A percentile compares a stretch with the other conserved stretches of the same genome.
phyloP scores from a whole-genome alignment of 139 green algal genomes.

The Chlamydomonas schloesseri region DNA sequence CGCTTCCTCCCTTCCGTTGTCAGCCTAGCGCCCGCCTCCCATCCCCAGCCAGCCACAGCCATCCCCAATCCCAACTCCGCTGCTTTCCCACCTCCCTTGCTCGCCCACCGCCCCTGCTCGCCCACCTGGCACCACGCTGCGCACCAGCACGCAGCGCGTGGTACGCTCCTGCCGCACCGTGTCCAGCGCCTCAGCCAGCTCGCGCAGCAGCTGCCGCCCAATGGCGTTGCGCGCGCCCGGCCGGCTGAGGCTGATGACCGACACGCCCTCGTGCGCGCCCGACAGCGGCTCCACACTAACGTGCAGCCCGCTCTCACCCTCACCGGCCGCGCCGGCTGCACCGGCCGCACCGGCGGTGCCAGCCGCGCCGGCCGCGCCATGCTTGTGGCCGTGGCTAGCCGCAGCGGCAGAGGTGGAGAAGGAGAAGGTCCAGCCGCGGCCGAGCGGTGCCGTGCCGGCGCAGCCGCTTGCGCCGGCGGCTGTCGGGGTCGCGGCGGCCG shows the following conservation, averaged over 20 bases:
- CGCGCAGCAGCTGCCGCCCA: slow-evolving; percentile 73
- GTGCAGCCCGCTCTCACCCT: slow-evolving; percentile 49
- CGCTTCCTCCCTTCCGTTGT: too few species aligned
- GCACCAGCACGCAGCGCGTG: slow-evolving; percentile 80
- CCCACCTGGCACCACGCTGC: slow-evolving; percentile 62
- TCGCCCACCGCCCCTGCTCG: too few species aligned
- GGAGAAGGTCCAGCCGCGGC: too few species aligned
- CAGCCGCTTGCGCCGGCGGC: too few species aligned
- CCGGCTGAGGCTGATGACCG: slow-evolving; percentile 71
- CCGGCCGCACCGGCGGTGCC: not conserved
- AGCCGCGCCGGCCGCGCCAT: not conserved
- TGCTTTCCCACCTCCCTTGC: not conserved
- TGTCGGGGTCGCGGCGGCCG: too few species aligned
- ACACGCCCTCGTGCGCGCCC: slow-evolving; percentile 70
- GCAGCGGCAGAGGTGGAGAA: too few species aligned
- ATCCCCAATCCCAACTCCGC: not conserved
- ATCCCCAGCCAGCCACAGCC: not conserved
- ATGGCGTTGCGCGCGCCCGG: slow-evolving; percentile 82
- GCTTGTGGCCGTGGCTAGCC: too few species aligned
- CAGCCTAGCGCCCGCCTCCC: too few species aligned
- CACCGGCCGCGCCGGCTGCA: not conserved
- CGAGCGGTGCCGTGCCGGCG: too few species aligned
- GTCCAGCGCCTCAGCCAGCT: slow-evolving; percentile 75
- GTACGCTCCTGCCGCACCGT: slow-evolving; percentile 72
- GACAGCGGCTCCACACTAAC: slow-evolving; percentile 74